Percentiles rank a stretch among this genome's conserved stretches.
Evolutionary conservation across 148 eudicot genomes (phyloP).

Genomic region (Simmondsia chinensis): DNA sequence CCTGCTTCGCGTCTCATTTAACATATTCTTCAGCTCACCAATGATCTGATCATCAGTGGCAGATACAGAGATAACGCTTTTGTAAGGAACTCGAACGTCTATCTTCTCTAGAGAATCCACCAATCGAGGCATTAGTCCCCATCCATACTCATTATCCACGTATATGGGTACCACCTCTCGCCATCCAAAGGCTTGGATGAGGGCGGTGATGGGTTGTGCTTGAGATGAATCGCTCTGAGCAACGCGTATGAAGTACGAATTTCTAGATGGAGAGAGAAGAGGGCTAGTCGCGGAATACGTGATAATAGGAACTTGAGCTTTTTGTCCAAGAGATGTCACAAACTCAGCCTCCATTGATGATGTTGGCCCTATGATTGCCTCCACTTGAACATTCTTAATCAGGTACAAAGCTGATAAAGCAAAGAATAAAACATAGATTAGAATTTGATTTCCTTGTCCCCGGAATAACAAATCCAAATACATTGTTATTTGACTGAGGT

Average conservation of each 20-base stretch:
- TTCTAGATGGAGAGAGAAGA: conserved; percentile 9
- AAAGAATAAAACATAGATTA: too few relatives aligned
- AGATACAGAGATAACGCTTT: conserved; percentile 16
- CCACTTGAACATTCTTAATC: conserved; percentile 21
- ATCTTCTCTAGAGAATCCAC: conserved; percentile 22
- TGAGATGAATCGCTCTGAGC: conserved; percentile 18
- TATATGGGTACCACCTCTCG: conserved; percentile 26
- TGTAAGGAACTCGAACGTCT: conserved; percentile 16
- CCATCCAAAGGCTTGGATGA: conserved; percentile 24
- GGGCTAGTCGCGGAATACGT: conserved; percentile 29
- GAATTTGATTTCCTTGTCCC: too few relatives aligned
- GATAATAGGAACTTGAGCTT: conserved; percentile 30
- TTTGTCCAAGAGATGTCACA: conserved; percentile 17
- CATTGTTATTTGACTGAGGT: too few relatives aligned
- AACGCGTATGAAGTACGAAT: conserved; percentile 21
- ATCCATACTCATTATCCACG: conserved; percentile 22
- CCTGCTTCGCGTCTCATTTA: conserved; percentile 18
- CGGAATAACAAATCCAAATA: too few relatives aligned
- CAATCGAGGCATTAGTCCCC: conserved; percentile 21
- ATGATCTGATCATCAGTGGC: conserved; percentile 27
- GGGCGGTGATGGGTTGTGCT: conserved; percentile 21
- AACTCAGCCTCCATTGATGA: conserved; percentile 22
- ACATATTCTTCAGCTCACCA: conserved; percentile 15
- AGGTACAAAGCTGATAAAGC: conserved; percentile 24
- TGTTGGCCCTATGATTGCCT: conserved; percentile 29